Evolutionary conservation across 768 basidiomycete genomes (phyloP).

Genomic region (Strobilomyces dryophilus): DNA sequence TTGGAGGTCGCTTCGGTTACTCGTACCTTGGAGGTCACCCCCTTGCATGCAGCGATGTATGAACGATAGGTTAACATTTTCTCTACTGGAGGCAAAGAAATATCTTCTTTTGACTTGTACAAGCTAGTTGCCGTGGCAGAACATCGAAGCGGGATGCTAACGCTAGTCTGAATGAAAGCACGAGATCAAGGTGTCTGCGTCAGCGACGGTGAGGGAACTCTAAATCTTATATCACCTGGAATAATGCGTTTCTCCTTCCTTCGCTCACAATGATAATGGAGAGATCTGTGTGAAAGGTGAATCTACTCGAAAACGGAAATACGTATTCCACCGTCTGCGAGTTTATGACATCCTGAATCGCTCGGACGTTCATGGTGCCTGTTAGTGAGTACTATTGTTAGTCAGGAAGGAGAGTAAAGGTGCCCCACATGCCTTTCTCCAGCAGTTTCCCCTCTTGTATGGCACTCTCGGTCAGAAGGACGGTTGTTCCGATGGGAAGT

Average conservation of each 20-base stretch:
- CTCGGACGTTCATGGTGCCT: slow-evolving; percentile 63
- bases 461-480: slow-evolving; percentile 63
- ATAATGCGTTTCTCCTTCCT: slow-evolving; percentile 68
- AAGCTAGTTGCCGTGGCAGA: slow-evolving; percentile 30
- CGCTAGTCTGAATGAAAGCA: slow-evolving; percentile 47
- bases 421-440: slow-evolving; percentile 38
- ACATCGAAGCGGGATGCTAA: slow-evolving; percentile 48
- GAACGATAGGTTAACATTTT: slow-evolving; percentile 53
- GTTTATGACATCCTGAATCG: slow-evolving; percentile 59
- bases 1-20: slow-evolving; percentile 55
- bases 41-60: slow-evolving; percentile 57
- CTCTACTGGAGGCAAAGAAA: slow-evolving; percentile 44
- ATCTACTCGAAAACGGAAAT: slow-evolving; percentile 69
- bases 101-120: slow-evolving; percentile 45
- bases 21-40: slow-evolving; percentile 42
- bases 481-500: slow-evolving; percentile 54
- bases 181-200: not conserved
- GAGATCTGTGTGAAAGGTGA: slow-evolving; percentile 71
- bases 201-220: not conserved
- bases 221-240: slow-evolving; percentile 44
- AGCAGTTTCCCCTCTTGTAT: slow-evolving; percentile 64
- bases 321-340: slow-evolving; percentile 66
- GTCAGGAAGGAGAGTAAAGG: not conserved
- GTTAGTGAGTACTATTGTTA: not conserved
- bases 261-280: slow-evolving; percentile 57